Evolutionary conservation across 2,329 filamentous ascomycete genomes (phyloP).

Genomic region (Sclerotinia trifoliorum): DNA sequence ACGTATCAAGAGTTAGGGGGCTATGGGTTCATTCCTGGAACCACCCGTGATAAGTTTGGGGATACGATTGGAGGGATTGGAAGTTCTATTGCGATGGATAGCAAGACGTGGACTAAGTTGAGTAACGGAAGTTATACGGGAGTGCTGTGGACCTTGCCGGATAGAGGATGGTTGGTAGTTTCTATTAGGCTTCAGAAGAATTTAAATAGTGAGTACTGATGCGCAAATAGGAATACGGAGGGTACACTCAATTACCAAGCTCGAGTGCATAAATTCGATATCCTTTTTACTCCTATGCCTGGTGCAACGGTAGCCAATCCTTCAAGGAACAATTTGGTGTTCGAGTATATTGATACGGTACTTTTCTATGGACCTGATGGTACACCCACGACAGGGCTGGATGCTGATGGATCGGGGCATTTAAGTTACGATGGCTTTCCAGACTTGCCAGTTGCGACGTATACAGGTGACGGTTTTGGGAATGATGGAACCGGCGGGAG

Average conservation of each 20-base stretch:
- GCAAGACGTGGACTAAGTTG: slow-evolving; percentile 56
- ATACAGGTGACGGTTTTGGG: slow-evolving; percentile 67
- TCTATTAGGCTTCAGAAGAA: neutral
- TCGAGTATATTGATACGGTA: slow-evolving; percentile 64
- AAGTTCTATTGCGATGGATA: slow-evolving; percentile 62
- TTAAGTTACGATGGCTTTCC: slow-evolving; percentile 58
- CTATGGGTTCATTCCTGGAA: slow-evolving; percentile 59
- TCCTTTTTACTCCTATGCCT: slow-evolving; percentile 55
- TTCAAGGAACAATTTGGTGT: slow-evolving; percentile 57
- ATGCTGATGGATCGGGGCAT: slow-evolving; percentile 55
- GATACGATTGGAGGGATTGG: slow-evolving; percentile 69
- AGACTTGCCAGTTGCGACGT: slow-evolving; percentile 61
- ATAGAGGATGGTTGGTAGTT: slow-evolving; percentile 60
- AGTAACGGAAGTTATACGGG: slow-evolving; percentile 54
- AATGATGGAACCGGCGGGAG: slow-evolving; percentile 57
- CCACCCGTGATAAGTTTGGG: slow-evolving; percentile 63
- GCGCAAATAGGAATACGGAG: slow-evolving; percentile 58
- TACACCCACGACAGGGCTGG: slow-evolving; percentile 61
- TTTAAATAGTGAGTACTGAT: neutral
- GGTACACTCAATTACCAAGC: slow-evolving; percentile 67
- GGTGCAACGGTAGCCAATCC: slow-evolving; percentile 53
- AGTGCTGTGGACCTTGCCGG: slow-evolving; percentile 61
- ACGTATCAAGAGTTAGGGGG: slow-evolving; percentile 67
- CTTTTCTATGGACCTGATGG: slow-evolving; percentile 63
- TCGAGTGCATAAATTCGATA: slow-evolving; percentile 65